Evolutionary conservation across 495 filamentous ascomycete species (phyloP).

Genomic region (Clavariopsis aquatica): DNA sequence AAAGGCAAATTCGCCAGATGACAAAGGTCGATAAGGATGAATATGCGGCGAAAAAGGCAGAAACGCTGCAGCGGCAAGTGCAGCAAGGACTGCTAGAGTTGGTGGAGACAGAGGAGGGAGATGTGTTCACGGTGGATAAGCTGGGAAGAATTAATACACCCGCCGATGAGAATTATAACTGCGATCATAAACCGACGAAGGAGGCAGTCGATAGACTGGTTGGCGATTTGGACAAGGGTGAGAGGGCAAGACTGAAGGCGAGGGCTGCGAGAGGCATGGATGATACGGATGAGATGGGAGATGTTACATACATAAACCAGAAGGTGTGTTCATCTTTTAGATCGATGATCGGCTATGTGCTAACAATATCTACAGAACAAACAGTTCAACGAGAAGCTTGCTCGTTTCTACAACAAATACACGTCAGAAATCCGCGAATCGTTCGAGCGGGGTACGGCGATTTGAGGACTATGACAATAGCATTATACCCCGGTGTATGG

Average conservation of each 20-base stretch:
- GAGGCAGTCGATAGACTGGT: slow-evolving; percentile 90
- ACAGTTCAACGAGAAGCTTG: slow-evolving; percentile 97
- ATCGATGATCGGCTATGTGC: background rate
- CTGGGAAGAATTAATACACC: slow-evolving; percentile 88
- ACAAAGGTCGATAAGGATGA: slow-evolving; percentile 62
- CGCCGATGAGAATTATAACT: slow-evolving; percentile 75
- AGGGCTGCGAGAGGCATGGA: slow-evolving; percentile 70
- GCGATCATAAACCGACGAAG: slow-evolving; percentile 83
- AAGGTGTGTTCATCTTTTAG: slow-evolving; percentile 49
- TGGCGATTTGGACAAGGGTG: slow-evolving; percentile 79
- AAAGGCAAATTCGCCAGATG: slow-evolving; percentile 75
- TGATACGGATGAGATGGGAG: slow-evolving; percentile 69
- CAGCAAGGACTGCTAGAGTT: slow-evolving; percentile 79
- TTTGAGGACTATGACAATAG: slow-evolving; percentile 51
- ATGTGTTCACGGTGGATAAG: slow-evolving; percentile 89
- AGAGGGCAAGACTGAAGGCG: slow-evolving; percentile 82
- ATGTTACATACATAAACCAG: slow-evolving; percentile 98
- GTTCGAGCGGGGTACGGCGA: slow-evolving; percentile 94
- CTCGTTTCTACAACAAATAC: slow-evolving; percentile 97
- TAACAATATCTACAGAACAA: slow-evolving; percentile 33
- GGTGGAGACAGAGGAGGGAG: slow-evolving; percentile 90
- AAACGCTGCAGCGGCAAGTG: slow-evolving; percentile 80
- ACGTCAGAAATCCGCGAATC: slow-evolving; percentile 95
- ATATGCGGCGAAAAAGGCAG: slow-evolving; percentile 83
- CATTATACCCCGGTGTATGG: slow-evolving; percentile 3